Conservation (phyloP, 495 filamentous ascomycete species). For the Astrothelium macrocarpum region DNA sequence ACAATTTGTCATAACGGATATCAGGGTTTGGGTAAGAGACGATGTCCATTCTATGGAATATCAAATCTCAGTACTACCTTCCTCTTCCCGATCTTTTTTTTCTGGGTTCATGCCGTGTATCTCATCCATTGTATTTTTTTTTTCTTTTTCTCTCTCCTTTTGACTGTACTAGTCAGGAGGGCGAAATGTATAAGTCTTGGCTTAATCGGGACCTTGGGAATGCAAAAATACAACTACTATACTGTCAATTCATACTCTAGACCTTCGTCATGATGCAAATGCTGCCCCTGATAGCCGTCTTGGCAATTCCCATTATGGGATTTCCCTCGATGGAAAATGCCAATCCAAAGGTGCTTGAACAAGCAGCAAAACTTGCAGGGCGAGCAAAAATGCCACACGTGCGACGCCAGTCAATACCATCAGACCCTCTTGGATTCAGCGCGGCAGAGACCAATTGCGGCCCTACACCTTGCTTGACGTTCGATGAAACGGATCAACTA, state of each 20-base stretch:
- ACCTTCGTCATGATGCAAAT: not conserved
- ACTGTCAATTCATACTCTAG: not conserved
- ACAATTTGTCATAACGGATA: not conserved
- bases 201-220: not conserved
- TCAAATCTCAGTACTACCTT: not conserved
- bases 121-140: not conserved
- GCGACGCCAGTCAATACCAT: not conserved
- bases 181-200: not conserved
- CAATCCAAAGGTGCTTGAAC: not conserved
- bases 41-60: not conserved
- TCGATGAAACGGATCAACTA: slow-evolving; percentile 5
- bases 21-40: not conserved
- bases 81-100: not conserved
- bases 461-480: slow-evolving; percentile 8
- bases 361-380: not conserved
- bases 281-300: not conserved
- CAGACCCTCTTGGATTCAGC: slow-evolving; percentile 4
- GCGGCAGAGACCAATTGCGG: slow-evolving; percentile 6
- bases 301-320: not conserved
- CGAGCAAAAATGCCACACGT: not conserved
- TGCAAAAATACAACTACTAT: not conserved
- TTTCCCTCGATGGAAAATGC: not conserved
- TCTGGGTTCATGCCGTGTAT: not conserved
- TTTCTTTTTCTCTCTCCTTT: not conserved
- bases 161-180: not conserved